phyloP scores from a whole-genome alignment of 345 rosid species.

The Turritis glabra region DNA sequence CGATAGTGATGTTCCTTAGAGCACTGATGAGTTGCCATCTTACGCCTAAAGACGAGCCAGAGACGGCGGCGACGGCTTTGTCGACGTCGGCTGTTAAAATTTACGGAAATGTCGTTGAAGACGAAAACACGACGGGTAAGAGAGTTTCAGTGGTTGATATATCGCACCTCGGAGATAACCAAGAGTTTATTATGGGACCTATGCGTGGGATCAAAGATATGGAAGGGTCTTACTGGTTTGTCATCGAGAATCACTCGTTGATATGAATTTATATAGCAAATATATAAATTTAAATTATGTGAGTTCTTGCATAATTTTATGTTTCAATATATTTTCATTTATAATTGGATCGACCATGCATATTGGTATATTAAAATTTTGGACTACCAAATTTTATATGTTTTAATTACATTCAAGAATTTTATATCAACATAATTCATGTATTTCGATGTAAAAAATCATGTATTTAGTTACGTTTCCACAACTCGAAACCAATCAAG shows the following conservation, averaged over 20 bases:
- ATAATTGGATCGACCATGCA: constrained; percentile 14
- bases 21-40: constrained; percentile 42
- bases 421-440: not conserved
- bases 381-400: not conserved
- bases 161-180: not conserved
- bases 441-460: too few species aligned
- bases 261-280: constrained; percentile 1
- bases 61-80: not conserved
- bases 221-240: constrained; percentile 22
- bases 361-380: not conserved
- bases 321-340: not conserved
- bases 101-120: not conserved
- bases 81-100: not conserved
- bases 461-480: too few species aligned
- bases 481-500: too few species aligned
- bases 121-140: not conserved
- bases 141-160: not conserved
- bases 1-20: constrained; percentile 36
- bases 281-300: constrained; percentile 4
- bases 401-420: not conserved
- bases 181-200: not conserved
- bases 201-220: constrained; percentile 7
- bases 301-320: not conserved
- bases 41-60: constrained; percentile 27
- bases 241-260: constrained; percentile 23